These are phyloP conservation scores for Trametes villosa DNA, from an alignment of 768 basidiomycete species.

Conservation along the genomic window DNA sequence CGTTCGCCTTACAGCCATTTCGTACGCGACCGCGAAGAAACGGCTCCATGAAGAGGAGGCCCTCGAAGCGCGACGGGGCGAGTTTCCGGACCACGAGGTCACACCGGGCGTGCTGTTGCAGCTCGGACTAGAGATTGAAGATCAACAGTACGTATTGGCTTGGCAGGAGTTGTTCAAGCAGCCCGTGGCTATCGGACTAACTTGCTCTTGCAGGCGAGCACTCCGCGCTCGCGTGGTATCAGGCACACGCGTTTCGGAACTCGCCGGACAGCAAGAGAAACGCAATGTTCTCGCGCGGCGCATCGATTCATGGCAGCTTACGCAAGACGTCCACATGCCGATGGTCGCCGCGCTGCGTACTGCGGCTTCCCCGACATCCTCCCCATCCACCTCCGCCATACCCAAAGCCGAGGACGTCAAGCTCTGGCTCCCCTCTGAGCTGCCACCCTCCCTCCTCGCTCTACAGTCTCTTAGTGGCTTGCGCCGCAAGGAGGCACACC, in stretches of 20 bases:
- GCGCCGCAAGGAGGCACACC: conserved; percentile 1
- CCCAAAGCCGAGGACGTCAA: not conserved
- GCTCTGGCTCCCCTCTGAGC: conserved; percentile 16
- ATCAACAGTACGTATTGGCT: conserved; percentile 34
- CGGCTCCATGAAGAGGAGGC: conserved; percentile 12
- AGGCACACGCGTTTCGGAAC: not conserved
- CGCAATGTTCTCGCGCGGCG: conserved; percentile 3
- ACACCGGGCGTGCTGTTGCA: conserved; percentile 22
- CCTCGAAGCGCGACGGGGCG: not conserved
- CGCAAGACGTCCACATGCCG: conserved; percentile 26
- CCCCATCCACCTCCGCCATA: not conserved
- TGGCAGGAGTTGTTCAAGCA: not conserved
- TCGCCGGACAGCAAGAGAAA: conserved; percentile 7
- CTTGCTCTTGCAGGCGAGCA: not conserved
- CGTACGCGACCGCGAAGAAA: not conserved
- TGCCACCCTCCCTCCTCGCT: not conserved
- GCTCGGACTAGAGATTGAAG: conserved; percentile 29
- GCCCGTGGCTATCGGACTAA: too few relatives aligned
- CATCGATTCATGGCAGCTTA: conserved; percentile 14
- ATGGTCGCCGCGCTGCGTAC: not conserved
- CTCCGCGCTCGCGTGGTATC: not conserved
- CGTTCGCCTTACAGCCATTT: not conserved
- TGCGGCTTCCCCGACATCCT: not conserved
- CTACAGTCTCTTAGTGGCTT: not conserved
- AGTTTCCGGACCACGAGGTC: conserved; percentile 16